Evolutionary conservation across 345 rosid genomes (phyloP).

Genomic region (Lumnitzera littorea): DNA sequence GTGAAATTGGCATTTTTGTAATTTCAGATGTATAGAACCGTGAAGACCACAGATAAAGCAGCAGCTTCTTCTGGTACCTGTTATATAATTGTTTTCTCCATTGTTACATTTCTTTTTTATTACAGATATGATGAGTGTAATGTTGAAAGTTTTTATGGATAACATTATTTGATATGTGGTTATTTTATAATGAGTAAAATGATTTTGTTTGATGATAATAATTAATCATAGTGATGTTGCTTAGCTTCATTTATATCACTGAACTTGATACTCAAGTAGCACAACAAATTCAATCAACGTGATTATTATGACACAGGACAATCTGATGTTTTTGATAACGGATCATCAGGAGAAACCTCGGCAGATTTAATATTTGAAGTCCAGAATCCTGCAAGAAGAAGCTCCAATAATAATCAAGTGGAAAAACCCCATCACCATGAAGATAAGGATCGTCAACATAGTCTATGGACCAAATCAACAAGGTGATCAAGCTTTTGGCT

Average conservation of each 20-base stretch:
- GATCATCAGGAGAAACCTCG: conserved; percentile 72
- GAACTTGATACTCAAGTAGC: no score
- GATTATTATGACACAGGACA: conserved; percentile 30
- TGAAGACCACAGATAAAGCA: conserved; percentile 62
- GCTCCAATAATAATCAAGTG: conserved; percentile 16
- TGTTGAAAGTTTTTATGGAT: neutral
- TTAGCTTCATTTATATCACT: no score
- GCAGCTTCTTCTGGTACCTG: conserved; percentile 17
- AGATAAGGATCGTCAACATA: conserved; percentile 29
- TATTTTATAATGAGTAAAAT: no score
- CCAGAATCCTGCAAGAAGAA: conserved; percentile 35
- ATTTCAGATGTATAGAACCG: conserved; percentile 65
- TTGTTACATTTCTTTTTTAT: neutral
- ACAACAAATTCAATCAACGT: no score
- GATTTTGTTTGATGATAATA: no score
- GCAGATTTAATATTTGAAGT: conserved; percentile 59
- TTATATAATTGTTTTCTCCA: no score
- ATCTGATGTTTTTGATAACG: conserved; percentile 65
- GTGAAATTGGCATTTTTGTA: neutral
- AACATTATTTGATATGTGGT: no score
- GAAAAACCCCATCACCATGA: no score
- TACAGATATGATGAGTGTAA: neutral
- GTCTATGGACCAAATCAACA: conserved; percentile 54
- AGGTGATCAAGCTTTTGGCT: conserved; percentile 18
- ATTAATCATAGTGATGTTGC: no score